phyloP scores from a whole-genome alignment of 2,329 filamentous ascomycete genomes.

The Curvularia verruculosa region DNA sequence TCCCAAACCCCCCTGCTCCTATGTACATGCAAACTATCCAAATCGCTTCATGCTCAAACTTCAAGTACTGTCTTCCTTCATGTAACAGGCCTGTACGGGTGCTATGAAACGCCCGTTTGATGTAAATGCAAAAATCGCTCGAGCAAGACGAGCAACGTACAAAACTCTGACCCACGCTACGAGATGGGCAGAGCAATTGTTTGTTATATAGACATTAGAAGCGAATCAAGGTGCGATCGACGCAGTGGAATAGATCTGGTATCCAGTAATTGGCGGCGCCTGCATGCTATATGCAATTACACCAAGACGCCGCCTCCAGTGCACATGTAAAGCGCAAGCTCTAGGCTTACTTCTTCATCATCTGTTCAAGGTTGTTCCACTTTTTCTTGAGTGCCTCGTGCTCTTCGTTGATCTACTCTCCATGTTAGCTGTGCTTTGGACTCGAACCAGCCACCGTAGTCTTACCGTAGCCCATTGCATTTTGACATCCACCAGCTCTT shows the following conservation, averaged over 20 bases:
- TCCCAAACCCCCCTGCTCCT: constrained; percentile 18
- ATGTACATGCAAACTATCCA: constrained; percentile 23
- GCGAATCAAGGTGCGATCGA: constrained; percentile 35
- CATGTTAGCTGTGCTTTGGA: constrained; percentile 24
- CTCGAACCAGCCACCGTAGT: constrained; percentile 18
- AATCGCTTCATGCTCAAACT: constrained; percentile 19
- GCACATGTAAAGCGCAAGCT: constrained; percentile 18
- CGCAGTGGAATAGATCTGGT: constrained; percentile 28
- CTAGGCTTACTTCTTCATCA: constrained; percentile 50
- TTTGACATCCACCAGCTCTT: constrained; percentile 89
- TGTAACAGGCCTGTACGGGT: constrained; percentile 35
- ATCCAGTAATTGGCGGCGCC: constrained; percentile 25
- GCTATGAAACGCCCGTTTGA: constrained; percentile 16
- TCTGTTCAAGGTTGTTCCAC: constrained; percentile 54
- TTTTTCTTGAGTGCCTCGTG: constrained; percentile 57
- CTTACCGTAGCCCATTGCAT: constrained; percentile 93
- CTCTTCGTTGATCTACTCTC: constrained; percentile 53
- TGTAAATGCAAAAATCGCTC: constrained; percentile 11
- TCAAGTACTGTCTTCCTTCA: constrained; percentile 16
- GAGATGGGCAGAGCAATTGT: constrained; percentile 1
- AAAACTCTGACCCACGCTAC: constrained; percentile 1
- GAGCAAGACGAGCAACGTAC: constrained; percentile 11
- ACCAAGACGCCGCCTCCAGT: constrained; percentile 30
- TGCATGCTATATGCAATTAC: constrained; percentile 30
- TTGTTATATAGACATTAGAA: constrained; percentile 44